Evolutionary conservation across 306 rosid species (phyloP).

Genomic region (Inga leiocalycina): DNA sequence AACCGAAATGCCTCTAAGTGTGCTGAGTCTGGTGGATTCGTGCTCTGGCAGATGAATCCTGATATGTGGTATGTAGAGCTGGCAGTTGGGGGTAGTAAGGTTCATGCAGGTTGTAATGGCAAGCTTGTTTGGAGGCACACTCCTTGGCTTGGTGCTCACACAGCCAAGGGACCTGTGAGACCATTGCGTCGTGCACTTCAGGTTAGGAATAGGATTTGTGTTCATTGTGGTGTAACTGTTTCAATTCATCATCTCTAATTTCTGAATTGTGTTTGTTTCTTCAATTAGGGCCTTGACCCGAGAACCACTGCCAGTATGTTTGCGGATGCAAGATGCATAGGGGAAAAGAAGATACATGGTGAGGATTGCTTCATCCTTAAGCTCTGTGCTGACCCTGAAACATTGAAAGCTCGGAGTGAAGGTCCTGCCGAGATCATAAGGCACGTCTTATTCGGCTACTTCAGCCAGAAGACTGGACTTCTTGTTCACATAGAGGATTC

Average conservation of each 20-base stretch:
- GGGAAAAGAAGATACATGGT: constrained; percentile 88
- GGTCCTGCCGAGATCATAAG: constrained; percentile 98
- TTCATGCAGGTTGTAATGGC: constrained; percentile 98
- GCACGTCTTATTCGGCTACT: constrained; percentile 94
- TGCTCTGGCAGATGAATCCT: constrained; percentile 99
- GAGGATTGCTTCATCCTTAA: constrained; percentile 98
- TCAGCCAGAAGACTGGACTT: constrained; percentile 96
- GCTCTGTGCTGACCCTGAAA: constrained; percentile 86
- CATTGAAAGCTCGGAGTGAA: constrained; percentile 92
- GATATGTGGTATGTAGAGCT: constrained; percentile 99
- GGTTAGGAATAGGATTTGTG: constrained; percentile 43
- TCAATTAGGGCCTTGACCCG: constrained; percentile 90
- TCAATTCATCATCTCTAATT: not conserved
- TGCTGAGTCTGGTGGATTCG: constrained; percentile 98
- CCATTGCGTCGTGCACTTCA: constrained; percentile 98
- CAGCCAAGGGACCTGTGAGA: constrained; percentile 96
- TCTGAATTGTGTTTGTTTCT: constrained; percentile 19
- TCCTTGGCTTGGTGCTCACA: constrained; percentile 96
- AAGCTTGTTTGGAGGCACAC: constrained; percentile 99
- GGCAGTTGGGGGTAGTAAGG: constrained; percentile 91
- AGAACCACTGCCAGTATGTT: constrained; percentile 93
- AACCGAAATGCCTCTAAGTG: constrained; percentile 68
- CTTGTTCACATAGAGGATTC: constrained; percentile 98
- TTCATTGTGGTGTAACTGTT: not conserved
- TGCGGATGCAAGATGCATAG: constrained; percentile 85